Conservation (phyloP, 106 monocot species). For the Posidonia australis region DNA sequence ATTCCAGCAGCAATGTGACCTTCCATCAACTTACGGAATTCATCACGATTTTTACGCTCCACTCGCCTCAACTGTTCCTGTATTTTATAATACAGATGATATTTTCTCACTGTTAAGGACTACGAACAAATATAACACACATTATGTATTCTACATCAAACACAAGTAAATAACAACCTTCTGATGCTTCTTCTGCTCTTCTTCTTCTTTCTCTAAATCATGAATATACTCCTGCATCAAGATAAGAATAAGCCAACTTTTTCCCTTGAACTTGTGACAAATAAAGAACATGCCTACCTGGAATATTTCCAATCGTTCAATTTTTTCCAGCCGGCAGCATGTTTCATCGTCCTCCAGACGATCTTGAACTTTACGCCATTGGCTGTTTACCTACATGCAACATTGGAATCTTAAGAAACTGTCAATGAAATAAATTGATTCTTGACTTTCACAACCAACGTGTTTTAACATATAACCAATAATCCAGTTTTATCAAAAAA, state of each 20-base stretch:
- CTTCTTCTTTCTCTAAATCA: conserved; percentile 93
- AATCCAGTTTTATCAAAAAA: neutral
- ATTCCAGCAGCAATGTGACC: conserved; percentile 54
- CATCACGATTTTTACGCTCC: conserved; percentile 93
- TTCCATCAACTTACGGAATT: conserved; percentile 84
- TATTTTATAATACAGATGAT: neutral
- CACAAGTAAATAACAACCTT: conserved; percentile 41
- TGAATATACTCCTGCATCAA: conserved; percentile 72
- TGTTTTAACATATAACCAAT: too few relatives aligned
- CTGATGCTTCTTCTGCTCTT: conserved; percentile 76
- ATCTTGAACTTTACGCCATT: conserved; percentile 94
- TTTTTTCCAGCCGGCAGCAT: conserved; percentile 83
- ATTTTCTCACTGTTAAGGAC: neutral
- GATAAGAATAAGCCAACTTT: conserved; percentile 11
- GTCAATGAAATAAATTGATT: neutral
- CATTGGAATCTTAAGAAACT: neutral
- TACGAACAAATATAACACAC: neutral
- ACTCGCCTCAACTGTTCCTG: conserved; percentile 62
- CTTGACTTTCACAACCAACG: neutral
- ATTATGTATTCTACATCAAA: neutral
- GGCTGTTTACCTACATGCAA: conserved; percentile 49
- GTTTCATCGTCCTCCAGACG: conserved; percentile 90
- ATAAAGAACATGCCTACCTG: conserved; percentile 37
- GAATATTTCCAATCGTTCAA: conserved; percentile 86
- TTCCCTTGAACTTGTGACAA: neutral